Evolutionary conservation across 2,329 filamentous ascomycete species (phyloP).

Genomic region (Aureobasidium subglaciale): DNA sequence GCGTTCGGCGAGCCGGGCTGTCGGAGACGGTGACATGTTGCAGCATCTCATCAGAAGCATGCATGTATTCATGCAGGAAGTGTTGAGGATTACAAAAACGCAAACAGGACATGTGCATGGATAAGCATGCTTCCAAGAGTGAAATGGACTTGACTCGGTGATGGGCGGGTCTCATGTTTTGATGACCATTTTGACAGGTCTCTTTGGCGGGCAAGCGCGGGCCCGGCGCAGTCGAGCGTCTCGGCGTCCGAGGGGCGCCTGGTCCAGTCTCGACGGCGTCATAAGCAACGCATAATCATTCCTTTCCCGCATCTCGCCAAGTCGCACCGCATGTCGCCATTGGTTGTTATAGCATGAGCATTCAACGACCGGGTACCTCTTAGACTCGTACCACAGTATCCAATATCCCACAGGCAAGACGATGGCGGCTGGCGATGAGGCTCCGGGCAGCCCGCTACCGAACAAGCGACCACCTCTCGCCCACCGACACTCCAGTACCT

Average conservation of each 20-base stretch:
- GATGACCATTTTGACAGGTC: conserved; percentile 6
- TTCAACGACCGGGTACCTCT: background rate
- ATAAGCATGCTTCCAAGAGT: too few relatives aligned
- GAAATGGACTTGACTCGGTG: background rate
- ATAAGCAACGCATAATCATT: conserved; percentile 4
- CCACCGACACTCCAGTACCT: conserved; percentile 29
- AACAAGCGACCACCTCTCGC: conserved; percentile 31
- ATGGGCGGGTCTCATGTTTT: background rate
- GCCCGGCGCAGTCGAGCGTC: too few relatives aligned
- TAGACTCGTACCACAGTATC: background rate
- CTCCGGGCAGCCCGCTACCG: conserved; percentile 17
- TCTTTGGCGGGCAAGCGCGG: background rate
- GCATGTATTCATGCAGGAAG: background rate
- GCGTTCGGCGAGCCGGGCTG: background rate
- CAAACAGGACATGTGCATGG: too few relatives aligned
- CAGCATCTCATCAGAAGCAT: background rate
- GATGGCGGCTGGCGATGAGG: conserved; percentile 7
- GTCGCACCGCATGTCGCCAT: conserved; percentile 1
- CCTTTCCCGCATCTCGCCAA: background rate
- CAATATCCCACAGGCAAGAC: background rate
- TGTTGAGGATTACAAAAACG: too few relatives aligned
- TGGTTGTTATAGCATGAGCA: background rate
- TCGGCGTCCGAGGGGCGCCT: background rate
- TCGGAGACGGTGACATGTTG: background rate
- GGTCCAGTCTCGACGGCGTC: background rate